These are phyloP conservation scores for Phytophthora vignae DNA, from an alignment of 352 stramenopile species.

Conservation along the genomic window DNA sequence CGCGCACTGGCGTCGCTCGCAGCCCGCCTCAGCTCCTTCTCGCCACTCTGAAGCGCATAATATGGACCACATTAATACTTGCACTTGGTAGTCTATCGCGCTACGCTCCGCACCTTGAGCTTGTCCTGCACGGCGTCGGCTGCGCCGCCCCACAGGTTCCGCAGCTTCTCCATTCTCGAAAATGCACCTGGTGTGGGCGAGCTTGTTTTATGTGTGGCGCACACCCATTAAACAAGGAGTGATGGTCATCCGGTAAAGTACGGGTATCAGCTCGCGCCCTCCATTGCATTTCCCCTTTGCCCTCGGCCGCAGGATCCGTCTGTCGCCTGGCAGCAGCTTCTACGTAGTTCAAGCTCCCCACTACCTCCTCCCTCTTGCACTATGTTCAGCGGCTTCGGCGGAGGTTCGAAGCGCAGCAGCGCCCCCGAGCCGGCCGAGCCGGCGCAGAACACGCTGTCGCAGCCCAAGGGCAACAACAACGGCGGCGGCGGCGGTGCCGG, in stretches of 20 bases:
- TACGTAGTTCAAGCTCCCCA: conserved; percentile 6
- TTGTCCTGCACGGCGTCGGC: conserved; percentile 36
- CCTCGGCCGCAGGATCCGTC: conserved; percentile 23
- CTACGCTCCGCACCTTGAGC: conserved; percentile 25
- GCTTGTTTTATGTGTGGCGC: conserved; percentile 11
- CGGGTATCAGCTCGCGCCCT: conserved; percentile 40
- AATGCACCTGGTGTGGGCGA: not conserved
- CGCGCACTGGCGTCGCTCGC: conserved; percentile 20
- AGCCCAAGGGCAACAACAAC: conserved; percentile 41
- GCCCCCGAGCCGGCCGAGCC: conserved; percentile 34
- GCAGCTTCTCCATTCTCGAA: conserved; percentile 39
- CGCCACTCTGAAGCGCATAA: conserved; percentile 11
- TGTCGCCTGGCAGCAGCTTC: not conserved
- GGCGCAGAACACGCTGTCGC: conserved; percentile 44
- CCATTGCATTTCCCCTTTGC: conserved; percentile 33
- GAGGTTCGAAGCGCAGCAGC: conserved; percentile 43
- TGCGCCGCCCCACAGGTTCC: conserved; percentile 21
- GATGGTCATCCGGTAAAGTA: conserved; percentile 30
- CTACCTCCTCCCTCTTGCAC: conserved; percentile 5
- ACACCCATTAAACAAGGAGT: conserved; percentile 22
- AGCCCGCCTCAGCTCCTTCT: conserved; percentile 24
- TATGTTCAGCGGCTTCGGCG: conserved; percentile 80
- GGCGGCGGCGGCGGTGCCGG: conserved; percentile 14
- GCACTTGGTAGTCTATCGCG: not conserved
- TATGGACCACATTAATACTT: not conserved